A percentile compares a stretch with the other conserved stretches of the same genome.
These are phyloP conservation scores for grape (Vitis vinifera) DNA, from an alignment of 164 flowering plant species.

Conservation along the genomic window ASM3070453v1 NC_081822.1:11898001-11898500, in stretches of 20 bases:
- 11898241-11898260: slow-evolving; percentile 28
- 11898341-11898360: neutral
- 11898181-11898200: too few relatives aligned
- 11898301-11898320: slow-evolving; percentile 11
- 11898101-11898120: neutral
- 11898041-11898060: neutral
- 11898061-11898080: slow-evolving; percentile 28
- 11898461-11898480: slow-evolving; percentile 8
- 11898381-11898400: too few relatives aligned
- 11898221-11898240: slow-evolving; percentile 27
- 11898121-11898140: too few relatives aligned
- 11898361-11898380: neutral
- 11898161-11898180: too few relatives aligned
- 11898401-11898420: neutral
- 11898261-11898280: slow-evolving; percentile 14
- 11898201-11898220: neutral
- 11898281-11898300: neutral
- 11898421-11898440: slow-evolving; percentile 12
- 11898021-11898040: neutral
- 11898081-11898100: slow-evolving; percentile 12
- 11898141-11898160: too few relatives aligned
- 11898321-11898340: slow-evolving; percentile 23
- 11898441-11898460: slow-evolving; percentile 15
- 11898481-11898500: slow-evolving; percentile 2
- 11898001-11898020: neutral